A percentile compares a stretch with the other conserved stretches of the same genome.
These are phyloP conservation scores for Saccharomyces hybrid DNA, from an alignment of 1,139 yeast species.

Conservation along the genomic window DNA sequence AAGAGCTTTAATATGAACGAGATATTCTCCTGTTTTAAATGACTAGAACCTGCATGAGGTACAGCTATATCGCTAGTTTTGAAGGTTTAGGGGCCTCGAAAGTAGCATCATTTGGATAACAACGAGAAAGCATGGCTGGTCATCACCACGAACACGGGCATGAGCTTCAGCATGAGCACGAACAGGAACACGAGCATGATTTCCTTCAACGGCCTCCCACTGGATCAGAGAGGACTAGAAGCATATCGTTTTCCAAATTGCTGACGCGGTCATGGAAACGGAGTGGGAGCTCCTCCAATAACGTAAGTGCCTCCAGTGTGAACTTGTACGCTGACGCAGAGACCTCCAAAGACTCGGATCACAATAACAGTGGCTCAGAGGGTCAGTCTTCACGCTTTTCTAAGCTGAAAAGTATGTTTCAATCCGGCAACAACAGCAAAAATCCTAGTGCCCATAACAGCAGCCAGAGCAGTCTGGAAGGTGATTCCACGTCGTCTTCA, in stretches of 20 bases:
- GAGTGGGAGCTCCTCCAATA: constrained; percentile 5
- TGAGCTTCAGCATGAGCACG: neutral
- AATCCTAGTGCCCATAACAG: constrained; percentile 1
- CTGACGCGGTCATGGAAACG: constrained; percentile 25
- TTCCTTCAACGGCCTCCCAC: constrained; percentile 3
- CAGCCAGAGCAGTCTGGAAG: neutral
- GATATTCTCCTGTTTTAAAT: neutral
- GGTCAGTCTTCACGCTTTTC: constrained; percentile 14
- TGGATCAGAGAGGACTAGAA: constrained; percentile 20
- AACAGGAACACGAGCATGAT: neutral
- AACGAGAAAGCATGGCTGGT: neutral
- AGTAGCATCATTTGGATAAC: neutral
- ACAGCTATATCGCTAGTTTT: neutral
- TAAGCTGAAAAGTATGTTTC: constrained; percentile 20
- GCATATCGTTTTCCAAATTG: constrained; percentile 27
- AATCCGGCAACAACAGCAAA: constrained; percentile 7
- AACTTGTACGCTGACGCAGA: constrained; percentile 1
- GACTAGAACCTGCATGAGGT: neutral
- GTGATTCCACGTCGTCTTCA: neutral
- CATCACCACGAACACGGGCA: neutral
- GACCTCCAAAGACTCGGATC: neutral
- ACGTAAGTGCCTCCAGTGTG: neutral
- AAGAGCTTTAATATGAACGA: neutral
- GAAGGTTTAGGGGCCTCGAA: neutral
- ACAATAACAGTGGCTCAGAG: constrained; percentile 1